Base-by-base conservation (phyloP, 768 basidiomycete genomes). In the Panaeolus cyanescens region DNA sequence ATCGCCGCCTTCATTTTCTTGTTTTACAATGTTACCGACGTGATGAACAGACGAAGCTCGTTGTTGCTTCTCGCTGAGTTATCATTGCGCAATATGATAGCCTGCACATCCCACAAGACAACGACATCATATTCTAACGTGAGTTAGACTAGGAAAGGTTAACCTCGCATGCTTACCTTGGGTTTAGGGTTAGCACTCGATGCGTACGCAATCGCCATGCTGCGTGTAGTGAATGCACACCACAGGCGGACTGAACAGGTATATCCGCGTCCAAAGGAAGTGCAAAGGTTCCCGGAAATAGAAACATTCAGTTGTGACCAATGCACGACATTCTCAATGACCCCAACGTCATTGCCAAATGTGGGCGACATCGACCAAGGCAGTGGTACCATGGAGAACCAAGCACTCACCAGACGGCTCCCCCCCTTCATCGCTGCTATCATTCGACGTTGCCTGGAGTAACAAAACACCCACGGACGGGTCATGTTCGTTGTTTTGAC, bases 161-260 rank as follows among this genome's bases (percentile, higher is more conserved):
- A 17, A n/a, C 20, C 54, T 57, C 59, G 25, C 37, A 50, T 54
- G 45, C 65, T 39, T 72, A 89, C 92, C 80, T 85, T 87, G 25
- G 88, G 85, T 64, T 79, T 83, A 17, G 80, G 77, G 57, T 79
- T 74, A 39, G 68, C 66, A 32, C 85, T 80, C 17, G 88, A 86
- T 17, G 83, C 84, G 66, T 88, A 92, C 31, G 83, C 91, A 58
- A 93, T 78, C 0, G 92, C 90, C 91, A 94, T 92, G 70, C 89
- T 91, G 19, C 85, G 79, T 25, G 92, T 88, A 6, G 92, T 93
- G 74, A 93, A 94, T 37, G 86, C 90, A 68, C 92, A 93, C 90
- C 91, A 93, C 34, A 93, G 73, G 32, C 90, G 85, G 31, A 82
- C 91, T 90, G 55, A 50, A 31, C 22, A 50, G 22, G 45, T 50